Conservation (phyloP, 495 filamentous ascomycete species). For the Talaromyces borbonicus region DNA sequence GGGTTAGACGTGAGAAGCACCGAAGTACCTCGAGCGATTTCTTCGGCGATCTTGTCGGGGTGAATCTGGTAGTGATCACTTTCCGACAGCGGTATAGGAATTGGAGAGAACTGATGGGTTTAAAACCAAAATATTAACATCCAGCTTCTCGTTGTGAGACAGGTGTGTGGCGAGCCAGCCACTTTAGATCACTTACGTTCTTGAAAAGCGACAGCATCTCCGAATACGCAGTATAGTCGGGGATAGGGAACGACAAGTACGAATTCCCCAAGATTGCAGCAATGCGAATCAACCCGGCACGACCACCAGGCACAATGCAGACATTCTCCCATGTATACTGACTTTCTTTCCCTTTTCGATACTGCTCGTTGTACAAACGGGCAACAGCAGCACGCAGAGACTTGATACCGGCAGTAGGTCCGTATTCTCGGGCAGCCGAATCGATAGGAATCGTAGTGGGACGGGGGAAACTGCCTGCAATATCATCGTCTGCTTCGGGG, state of each 20-base stretch:
- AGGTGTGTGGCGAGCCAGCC: too few species aligned
- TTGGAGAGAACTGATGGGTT: slow-evolving; percentile 75
- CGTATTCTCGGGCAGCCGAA: slow-evolving; percentile 74
- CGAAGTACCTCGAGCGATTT: slow-evolving; percentile 75
- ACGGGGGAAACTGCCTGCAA: slow-evolving; percentile 81
- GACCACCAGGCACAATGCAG: slow-evolving; percentile 90
- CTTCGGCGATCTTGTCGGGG: slow-evolving; percentile 82
- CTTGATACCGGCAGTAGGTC: slow-evolving; percentile 89
- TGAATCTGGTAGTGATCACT: slow-evolving; percentile 86
- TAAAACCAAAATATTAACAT: too few species aligned
- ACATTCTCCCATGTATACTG: slow-evolving; percentile 98
- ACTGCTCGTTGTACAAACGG: slow-evolving; percentile 84
- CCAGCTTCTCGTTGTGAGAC: too few species aligned
- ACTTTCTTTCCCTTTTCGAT: slow-evolving; percentile 76
- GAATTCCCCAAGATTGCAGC: slow-evolving; percentile 89
- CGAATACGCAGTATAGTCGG: slow-evolving; percentile 74
- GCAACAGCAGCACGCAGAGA: slow-evolving; percentile 84
- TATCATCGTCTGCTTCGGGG: slow-evolving; percentile 88
- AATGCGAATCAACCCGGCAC: slow-evolving; percentile 87
- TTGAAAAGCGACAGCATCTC: slow-evolving; percentile 93
- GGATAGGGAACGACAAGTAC: slow-evolving; percentile 83
- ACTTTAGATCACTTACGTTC: slow-evolving; percentile 44
- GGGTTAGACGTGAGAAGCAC: slow-evolving; percentile 96
- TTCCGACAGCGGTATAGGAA: slow-evolving; percentile 75
- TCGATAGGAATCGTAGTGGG: slow-evolving; percentile 72